Base-by-base conservation (phyloP, 495 filamentous ascomycete genomes). In the Lasiosphaeriaceae sp. region DNA sequence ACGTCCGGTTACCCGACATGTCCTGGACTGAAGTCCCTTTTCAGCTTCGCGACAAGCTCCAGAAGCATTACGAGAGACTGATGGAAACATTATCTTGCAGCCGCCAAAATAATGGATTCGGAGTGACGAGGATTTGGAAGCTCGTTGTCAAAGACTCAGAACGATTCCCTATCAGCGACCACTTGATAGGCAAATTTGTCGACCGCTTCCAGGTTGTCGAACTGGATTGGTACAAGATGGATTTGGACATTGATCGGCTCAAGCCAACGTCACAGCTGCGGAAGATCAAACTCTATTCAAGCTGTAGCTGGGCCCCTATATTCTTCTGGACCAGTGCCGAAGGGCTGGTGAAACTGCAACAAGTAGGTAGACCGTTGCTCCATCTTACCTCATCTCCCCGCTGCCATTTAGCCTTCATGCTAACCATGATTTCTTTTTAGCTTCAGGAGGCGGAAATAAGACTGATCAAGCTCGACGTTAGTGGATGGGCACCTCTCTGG, bases 211-310 rank as follows among this genome's bases (percentile, higher is more conserved):
- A 44, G 5, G 22, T 53, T 16, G 50, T 43, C n/a, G 50, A 53
- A n/a, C 35, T 53, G 7, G 50, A 53, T 35, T 53, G 50, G 50
- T 34, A 11, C 17, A 53, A 53, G 37, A 43, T 43, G 34, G 44
- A 53, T n/a, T 43, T 53, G 3, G 50, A 53, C 21, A 12, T 53
- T 11, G 34, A 53, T 21, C 35, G 34, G 3, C n/a, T 53, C 0
- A 17, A 26, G 4, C 35, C 21, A 2, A 43, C 37, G 2, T 53
- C 50, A 35, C 44, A 34, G 2, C 20, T 53, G 11, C 17, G 50
- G 19, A 53, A 53, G 50, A 14, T 53, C 5, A 53, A 43, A 20
- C 37, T 53, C 3, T 53, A 53, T 17, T 53, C 50, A 2, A 53
- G 34, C 4, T 34, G 50, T 8, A 34, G 44, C 16, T 44, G 50